Percentiles rank a stretch among this genome's conserved stretches.
Evolutionary conservation across 1,139 yeast species (phyloP).

Genomic region (Blastobotrys arbuscula): DNA sequence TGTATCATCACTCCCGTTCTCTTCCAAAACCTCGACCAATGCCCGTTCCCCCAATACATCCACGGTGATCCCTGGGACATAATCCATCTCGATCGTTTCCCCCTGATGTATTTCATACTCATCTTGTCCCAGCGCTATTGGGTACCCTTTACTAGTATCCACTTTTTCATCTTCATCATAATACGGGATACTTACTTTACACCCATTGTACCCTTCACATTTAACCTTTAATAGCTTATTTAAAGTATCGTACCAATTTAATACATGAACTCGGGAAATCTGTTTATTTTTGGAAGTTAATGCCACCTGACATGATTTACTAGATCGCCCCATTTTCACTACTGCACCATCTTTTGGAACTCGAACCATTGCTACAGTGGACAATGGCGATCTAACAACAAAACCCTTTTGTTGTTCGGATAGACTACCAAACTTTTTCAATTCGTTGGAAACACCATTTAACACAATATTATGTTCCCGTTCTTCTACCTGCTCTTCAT

Average conservation of each 20-base stretch:
- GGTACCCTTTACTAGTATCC: conserved; percentile 19
- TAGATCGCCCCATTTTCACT: conserved; percentile 57
- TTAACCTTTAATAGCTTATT: conserved; percentile 35
- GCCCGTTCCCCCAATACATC: conserved; percentile 59
- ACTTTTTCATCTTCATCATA: conserved; percentile 8
- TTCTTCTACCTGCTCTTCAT: conserved; percentile 6
- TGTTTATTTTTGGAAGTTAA: conserved; percentile 51
- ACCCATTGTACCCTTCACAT: conserved; percentile 70
- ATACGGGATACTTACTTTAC: conserved; percentile 55
- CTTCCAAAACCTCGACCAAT: conserved; percentile 46
- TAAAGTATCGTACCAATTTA: conserved; percentile 33
- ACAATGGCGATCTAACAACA: conserved; percentile 29
- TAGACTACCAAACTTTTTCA: conserved; percentile 17
- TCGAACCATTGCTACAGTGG: conserved; percentile 29
- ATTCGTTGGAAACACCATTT: neutral
- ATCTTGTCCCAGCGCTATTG: conserved; percentile 34
- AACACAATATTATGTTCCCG: neutral
- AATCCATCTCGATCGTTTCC: conserved; percentile 52
- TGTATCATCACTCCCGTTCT: conserved; percentile 36
- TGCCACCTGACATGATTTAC: conserved; percentile 54
- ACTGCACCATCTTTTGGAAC: conserved; percentile 32
- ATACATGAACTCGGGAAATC: conserved; percentile 65
- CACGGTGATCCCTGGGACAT: conserved; percentile 50
- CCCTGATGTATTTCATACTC: conserved; percentile 34
- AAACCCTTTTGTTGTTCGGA: conserved; percentile 20